Conservation (phyloP, 495 filamentous ascomycete genomes). For the Neurospora pannonica region DNA sequence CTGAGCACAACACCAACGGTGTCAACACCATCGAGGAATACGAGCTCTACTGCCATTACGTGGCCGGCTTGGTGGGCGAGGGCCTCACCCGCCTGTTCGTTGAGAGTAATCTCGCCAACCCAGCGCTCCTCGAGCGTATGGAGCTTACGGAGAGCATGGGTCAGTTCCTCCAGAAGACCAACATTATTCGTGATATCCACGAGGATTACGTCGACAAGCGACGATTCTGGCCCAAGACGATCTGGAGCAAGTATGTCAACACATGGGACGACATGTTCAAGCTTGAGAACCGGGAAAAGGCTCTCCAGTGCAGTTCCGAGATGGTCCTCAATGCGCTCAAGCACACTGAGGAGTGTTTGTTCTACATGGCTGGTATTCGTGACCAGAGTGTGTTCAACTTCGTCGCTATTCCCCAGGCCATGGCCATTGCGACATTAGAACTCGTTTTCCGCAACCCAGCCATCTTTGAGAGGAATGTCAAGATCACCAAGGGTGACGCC, state of each 20-base stretch:
- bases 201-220: constrained; percentile 83
- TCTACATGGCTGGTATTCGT: constrained; percentile 90
- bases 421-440: constrained; percentile 93
- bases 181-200: constrained; percentile 91
- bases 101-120: constrained; percentile 77
- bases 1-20: constrained; percentile 64
- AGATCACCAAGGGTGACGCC: constrained; percentile 92
- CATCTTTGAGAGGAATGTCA: constrained; percentile 82
- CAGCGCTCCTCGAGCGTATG: constrained; percentile 65
- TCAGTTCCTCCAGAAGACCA: constrained; percentile 93
- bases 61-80: constrained; percentile 93
- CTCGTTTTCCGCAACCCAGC: constrained; percentile 86
- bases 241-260: constrained; percentile 90
- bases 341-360: constrained; percentile 87
- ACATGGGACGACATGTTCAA: constrained; percentile 86
- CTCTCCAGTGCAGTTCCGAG: constrained; percentile 82
- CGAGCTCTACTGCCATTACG: constrained; percentile 94
- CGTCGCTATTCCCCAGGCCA: constrained; percentile 92
- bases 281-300: constrained; percentile 66
- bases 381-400: constrained; percentile 99
- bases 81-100: constrained; percentile 88
- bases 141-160: constrained; percentile 91
- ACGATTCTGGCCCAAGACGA: constrained; percentile 87
- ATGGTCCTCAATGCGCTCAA: constrained; percentile 85
- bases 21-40: constrained; percentile 82